phyloP scores from a whole-genome alignment of 352 stramenopile genomes.

The Hyaloperonospora brassicae region DNA sequence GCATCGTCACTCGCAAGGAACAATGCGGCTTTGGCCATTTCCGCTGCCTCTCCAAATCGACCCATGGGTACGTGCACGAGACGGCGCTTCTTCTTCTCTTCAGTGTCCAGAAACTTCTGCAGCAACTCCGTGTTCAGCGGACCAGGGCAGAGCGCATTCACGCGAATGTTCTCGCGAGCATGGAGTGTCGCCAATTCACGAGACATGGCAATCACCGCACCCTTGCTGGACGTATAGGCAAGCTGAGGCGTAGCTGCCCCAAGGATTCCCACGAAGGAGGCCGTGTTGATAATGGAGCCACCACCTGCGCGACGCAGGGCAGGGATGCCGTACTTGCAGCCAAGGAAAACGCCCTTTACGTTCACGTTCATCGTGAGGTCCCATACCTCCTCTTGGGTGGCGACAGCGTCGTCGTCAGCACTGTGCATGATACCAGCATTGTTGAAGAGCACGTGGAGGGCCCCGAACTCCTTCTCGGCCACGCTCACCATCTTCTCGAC shows the following conservation, averaged over 20 bases:
- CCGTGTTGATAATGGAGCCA: constrained; percentile 85
- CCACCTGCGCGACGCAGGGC: constrained; percentile 68
- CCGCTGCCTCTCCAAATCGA: constrained; percentile 73
- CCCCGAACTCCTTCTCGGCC: constrained; percentile 75
- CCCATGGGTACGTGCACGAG: constrained; percentile 86
- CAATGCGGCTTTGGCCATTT: constrained; percentile 83
- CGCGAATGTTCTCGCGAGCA: constrained; percentile 81
- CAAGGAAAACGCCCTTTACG: constrained; percentile 85
- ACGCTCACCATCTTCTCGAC: constrained; percentile 70
- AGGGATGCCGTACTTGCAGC: constrained; percentile 82
- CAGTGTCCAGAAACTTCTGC: constrained; percentile 80
- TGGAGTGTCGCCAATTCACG: constrained; percentile 79
- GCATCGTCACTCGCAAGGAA: constrained; percentile 82
- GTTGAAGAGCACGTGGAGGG: constrained; percentile 79
- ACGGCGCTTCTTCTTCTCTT: constrained; percentile 80
- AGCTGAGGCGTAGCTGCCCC: constrained; percentile 79
- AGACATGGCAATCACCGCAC: constrained; percentile 83
- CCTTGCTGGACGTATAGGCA: constrained; percentile 85
- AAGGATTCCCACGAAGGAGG: constrained; percentile 77
- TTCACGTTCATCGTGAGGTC: constrained; percentile 85
- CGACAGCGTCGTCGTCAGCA: constrained; percentile 68
- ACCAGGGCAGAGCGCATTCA: constrained; percentile 81
- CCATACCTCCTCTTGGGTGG: constrained; percentile 73
- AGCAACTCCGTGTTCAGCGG: constrained; percentile 82
- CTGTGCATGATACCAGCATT: constrained; percentile 84